A percentile compares a stretch with the other conserved stretches of the same genome.
Conservation (phyloP, 805 yeast species). For the Wickerhamiella spandovensis region DNA sequence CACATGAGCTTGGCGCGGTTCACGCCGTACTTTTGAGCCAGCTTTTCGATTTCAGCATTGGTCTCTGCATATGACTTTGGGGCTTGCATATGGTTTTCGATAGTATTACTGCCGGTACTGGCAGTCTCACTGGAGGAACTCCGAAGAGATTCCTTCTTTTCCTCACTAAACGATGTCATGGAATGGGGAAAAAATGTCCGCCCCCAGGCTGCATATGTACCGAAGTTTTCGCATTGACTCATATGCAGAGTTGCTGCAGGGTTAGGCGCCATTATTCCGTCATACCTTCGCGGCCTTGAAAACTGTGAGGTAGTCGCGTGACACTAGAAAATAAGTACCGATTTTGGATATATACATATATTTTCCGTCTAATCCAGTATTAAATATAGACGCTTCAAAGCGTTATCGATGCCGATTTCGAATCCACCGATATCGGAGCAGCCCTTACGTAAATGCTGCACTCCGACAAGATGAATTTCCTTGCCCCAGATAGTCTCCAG, state of each 20-base stretch:
- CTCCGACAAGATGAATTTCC: background rate
- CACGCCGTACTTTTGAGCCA: slow-evolving; percentile 36
- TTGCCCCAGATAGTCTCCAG: background rate
- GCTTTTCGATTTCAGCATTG: slow-evolving; percentile 10
- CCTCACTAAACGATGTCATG: background rate
- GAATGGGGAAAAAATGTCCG: background rate
- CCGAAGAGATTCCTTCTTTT: background rate
- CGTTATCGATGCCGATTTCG: background rate
- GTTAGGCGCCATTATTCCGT: background rate
- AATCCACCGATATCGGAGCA: background rate
- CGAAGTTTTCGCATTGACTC: background rate
- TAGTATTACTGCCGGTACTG: background rate
- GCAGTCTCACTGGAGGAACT: background rate
- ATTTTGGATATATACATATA: too few relatives aligned
- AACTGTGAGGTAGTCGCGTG: background rate
- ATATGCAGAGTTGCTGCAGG: background rate
- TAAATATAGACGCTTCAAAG: too few relatives aligned
- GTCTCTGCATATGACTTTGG: background rate
- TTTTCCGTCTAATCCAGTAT: too few relatives aligned
- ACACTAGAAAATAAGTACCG: background rate
- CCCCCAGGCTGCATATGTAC: background rate
- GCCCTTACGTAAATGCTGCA: background rate
- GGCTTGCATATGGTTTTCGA: background rate
- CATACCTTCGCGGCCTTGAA: background rate
- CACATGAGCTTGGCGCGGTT: slow-evolving; percentile 43